phyloP scores from a whole-genome alignment of 2,329 filamentous ascomycete species.

The Penicillium sclerotigenum region DNA sequence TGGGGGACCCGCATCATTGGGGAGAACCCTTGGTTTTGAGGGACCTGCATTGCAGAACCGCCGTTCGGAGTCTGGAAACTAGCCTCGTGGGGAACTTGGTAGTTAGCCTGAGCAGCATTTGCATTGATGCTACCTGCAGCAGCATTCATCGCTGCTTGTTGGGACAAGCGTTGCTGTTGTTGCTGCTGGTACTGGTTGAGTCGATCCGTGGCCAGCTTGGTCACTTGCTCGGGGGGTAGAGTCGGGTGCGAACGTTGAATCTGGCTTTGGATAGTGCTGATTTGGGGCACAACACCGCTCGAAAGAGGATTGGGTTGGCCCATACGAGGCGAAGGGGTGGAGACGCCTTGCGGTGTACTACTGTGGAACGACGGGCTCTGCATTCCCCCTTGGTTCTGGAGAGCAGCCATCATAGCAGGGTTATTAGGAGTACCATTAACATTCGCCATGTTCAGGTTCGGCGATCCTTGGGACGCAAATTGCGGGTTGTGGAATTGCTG shows the following conservation, averaged over 20 bases:
- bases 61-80: conserved; percentile 38
- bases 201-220: conserved; percentile 51
- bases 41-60: conserved; percentile 41
- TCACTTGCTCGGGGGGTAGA: conserved; percentile 54
- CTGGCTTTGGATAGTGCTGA: conserved; percentile 53
- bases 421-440: conserved; percentile 42
- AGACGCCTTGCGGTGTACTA: conserved; percentile 38
- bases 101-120: conserved; percentile 36
- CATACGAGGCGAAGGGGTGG: conserved; percentile 48
- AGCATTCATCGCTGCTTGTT: conserved; percentile 50
- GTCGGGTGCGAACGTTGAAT: conserved; percentile 52
- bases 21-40: conserved; percentile 51
- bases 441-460: conserved; percentile 44
- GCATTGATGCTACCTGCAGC: conserved; percentile 46
- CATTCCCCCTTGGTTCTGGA: conserved; percentile 44
- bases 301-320: conserved; percentile 50
- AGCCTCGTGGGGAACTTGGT: conserved; percentile 39
- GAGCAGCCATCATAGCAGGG: conserved; percentile 44
- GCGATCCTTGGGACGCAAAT: conserved; percentile 41
- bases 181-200: conserved; percentile 48
- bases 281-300: conserved; percentile 53
- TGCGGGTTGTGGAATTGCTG: conserved; percentile 41
- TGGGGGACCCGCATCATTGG: conserved; percentile 55
- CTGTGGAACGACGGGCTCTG: conserved; percentile 45
- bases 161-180: conserved; percentile 49